Evolutionary conservation across 768 basidiomycete genomes (phyloP), one percentile per base, ranked within the genome.

Genomic region (Mycena epipterygia): DNA sequence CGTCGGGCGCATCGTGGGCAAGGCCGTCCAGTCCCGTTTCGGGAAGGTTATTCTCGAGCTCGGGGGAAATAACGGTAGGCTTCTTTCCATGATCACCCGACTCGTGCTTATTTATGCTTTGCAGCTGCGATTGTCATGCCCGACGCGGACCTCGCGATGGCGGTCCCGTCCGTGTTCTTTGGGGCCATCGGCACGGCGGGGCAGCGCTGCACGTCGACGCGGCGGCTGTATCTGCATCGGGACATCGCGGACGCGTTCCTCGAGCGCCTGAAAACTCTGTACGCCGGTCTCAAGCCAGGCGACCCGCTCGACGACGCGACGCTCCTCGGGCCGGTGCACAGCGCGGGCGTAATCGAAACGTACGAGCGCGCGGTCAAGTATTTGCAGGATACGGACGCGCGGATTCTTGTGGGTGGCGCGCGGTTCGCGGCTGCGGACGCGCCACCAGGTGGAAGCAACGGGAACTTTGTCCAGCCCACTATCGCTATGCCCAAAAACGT

Each of bases 41-140:
- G 97, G 96, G 23, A 95, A 97, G 82, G 86, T 90, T 33, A 89
- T 98, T 25, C 87, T 98, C 29, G 97, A 98, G 78, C 85, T 98
- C 48, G 97, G 97, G 29, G 97, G 97, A 39, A 98, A 99, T 83
- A 98, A 98, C 77, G 95, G 95, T 95, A 80, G 62, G 85, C 67
- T 66, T 60, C 68, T 32, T 29, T 66, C 69, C 74, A 48, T 64
- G 69, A 63, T 52, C 73, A 70, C 53, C 75, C n/a, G n/a, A 70
- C 46, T 59, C 37, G 58, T 19, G 49, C 61, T 48, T 39, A 56
- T 27, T 23, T 74, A 70, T 65, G n/a, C 71, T 64, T 69, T 75
- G 35, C 79, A 96, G 96, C 97, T 72, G 91, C 95, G 44, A 91
- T 98, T 74, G 88, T 99, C 73, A 93, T 98, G 89, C 89, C 94